Evolutionary conservation across 2,329 filamentous ascomycete species (phyloP).

Genomic region (Ceratocystis harringtonii): DNA sequence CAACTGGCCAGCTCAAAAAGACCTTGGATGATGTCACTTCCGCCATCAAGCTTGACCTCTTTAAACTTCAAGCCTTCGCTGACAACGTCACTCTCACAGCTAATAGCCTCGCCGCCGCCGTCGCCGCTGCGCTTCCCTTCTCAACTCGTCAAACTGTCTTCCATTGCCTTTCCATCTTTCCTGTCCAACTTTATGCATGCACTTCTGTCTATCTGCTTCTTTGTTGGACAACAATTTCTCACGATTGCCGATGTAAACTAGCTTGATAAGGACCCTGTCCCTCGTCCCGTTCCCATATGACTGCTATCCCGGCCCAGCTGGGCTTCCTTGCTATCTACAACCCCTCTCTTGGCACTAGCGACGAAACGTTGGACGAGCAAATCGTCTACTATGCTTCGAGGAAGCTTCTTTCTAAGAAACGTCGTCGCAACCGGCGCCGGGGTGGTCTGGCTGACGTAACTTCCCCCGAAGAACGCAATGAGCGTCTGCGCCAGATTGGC

Average conservation of each 20-base stretch:
- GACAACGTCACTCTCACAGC: background rate
- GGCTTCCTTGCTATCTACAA: constrained; percentile 94
- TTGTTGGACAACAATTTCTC: too few species aligned
- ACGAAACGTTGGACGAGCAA: constrained; percentile 54
- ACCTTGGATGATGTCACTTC: constrained; percentile 9
- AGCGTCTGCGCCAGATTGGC: constrained; percentile 80
- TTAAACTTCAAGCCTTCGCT: background rate
- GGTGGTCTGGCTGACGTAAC: constrained; percentile 21
- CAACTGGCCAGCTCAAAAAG: background rate
- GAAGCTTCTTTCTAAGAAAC: constrained; percentile 28
- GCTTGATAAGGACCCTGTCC: background rate
- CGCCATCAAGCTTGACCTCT: background rate
- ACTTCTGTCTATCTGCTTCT: too few species aligned
- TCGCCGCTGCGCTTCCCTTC: background rate
- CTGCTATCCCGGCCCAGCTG: constrained; percentile 28
- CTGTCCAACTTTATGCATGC: too few species aligned
- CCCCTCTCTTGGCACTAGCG: constrained; percentile 53
- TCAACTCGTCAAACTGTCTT: background rate
- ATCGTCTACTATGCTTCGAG: constrained; percentile 83
- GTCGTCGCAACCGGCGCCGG: constrained; percentile 25
- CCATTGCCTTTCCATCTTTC: background rate
- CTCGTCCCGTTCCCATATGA: constrained; percentile 47
- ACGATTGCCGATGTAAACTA: too few species aligned
- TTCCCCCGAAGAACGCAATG: constrained; percentile 57
- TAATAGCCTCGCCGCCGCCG: background rate